Base-by-base conservation (phyloP, 1,284 basidiomycete genomes). In the Cutaneotrichosporon sp. region DNA sequence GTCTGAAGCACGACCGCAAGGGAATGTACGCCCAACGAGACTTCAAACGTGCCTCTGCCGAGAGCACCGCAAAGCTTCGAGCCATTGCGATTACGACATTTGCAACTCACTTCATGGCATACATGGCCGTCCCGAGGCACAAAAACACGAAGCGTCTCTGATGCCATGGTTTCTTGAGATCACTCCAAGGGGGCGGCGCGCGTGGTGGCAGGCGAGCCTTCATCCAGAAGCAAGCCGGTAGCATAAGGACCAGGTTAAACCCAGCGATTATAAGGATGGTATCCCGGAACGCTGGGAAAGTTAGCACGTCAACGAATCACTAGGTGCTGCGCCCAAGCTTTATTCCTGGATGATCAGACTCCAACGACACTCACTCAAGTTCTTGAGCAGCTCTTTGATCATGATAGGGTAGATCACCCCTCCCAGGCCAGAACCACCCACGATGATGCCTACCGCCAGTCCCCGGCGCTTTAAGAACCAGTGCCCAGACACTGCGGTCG, bases 321-420 rank as follows among this genome's bases (percentile, higher is more conserved):
- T 9, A 17, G 8, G 26, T 1, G 42, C n/a, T n/a, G n/a, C n/a
- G n/a, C n/a, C n/a, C n/a, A n/a, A n/a, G n/a, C n/a, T n/a, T n/a
- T n/a, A n/a, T n/a, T n/a, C n/a, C n/a, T n/a, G n/a, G n/a, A n/a
- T n/a, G n/a, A n/a, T n/a, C n/a, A n/a, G n/a, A n/a, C n/a, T n/a
- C n/a, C n/a, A n/a, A n/a, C n/a, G n/a, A n/a, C n/a, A 45, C 43
- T 18, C 15, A 47, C 36, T 52, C n/a, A 68, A 45, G n/a, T 49
- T 33, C 21, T 65, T 60, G 30, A 72, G 65, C 13, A 74, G 59
- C 39, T 59, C 49, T 46, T 67, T 63, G 18, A 74, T 46, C 37
- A 64, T 58, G 47, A 74, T 65, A 7, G 73, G 73, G 49, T 72
- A 70, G 37, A 72, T 61, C 15, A 75, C 65, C 9, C 73, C 73